Evolutionary conservation across 768 basidiomycete genomes (phyloP), one percentile per base, ranked within the genome.

Genomic region (Mycena albidolilacea): DNA sequence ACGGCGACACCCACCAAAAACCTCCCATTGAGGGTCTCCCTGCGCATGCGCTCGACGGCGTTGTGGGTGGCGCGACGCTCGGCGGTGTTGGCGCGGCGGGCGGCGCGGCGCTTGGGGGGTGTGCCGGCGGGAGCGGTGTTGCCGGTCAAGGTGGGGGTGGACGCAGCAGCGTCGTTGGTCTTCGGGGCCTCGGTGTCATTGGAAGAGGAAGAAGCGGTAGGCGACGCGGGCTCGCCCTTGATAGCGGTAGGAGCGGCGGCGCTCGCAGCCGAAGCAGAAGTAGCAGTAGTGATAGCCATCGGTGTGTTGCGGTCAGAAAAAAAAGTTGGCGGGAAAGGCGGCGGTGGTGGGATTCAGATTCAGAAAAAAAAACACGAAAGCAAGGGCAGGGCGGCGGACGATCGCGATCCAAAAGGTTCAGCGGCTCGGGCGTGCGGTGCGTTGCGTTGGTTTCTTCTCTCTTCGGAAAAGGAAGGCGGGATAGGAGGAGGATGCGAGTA

Each of bases 1-100:
- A 19, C 10, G 41, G 0, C 1, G 52, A 0, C n/a, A 81, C 92
- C 77, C 80, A 92, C 94, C 79, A 97, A 85, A 86, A 98, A 98
- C 70, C 96, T 89, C 65, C 93, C 90, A 80, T 98, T 99, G 64
- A 99, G 85, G 57, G 94, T 97, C 85, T 99, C 97, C 62, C 97
- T 87, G 60, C 97, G 90, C 79, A 94, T 93, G 63, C 98, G 89
- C 85, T 98, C 98, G 70, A 98, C 96, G 41, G 98, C 97, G 81
- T 99, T 99, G 85, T 99, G 97, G 23, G 95, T 97, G 5, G 96
- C 96, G 44, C 97, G 87, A 82, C 97, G 95, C 82, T 98, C 97
- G 64, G 97, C 97, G 64, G 97, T 98, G 84, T 97, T 97, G 67
- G 96, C 97, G 41, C 97, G 90, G 75, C 96, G 90, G 78, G 90